Evolutionary conservation across 2,329 filamentous ascomycete genomes (phyloP), one percentile per base, ranked within the genome.

Genomic region (Ophiostoma triangulosporum): DNA sequence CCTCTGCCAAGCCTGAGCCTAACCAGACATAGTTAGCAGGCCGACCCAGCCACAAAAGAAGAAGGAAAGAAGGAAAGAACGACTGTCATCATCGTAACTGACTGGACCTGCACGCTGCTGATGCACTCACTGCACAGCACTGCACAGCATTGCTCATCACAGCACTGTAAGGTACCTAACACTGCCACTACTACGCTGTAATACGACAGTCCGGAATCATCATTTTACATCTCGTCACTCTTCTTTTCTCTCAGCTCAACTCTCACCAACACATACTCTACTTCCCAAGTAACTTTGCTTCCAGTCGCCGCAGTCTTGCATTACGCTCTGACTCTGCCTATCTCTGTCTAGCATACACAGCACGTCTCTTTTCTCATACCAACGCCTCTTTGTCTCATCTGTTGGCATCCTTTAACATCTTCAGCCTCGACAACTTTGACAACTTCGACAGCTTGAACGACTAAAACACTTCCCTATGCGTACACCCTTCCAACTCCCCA

Each of bases 1-100:
- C 46, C 46, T 48, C 46, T 48, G 46, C 46, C 46, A 48, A 48
- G 46, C 26, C 46, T 17, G n/a, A 14, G 46, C 43, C 24, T 27
- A 29, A 12, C 43, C 20, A 22, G 38, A 45, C 22, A 22, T 15
- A 22, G 43, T 24, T 27, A 27, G 7, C 24, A 27, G 24, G 17
- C 27, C 43, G 27, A 29, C 46, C 46, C 46, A 48, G 46, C 46
- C 46, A 48, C 46, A 48, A 17, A 31, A 33, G 27, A 32, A 22
- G 17, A 46, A 33, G 15, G 31, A 29, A 46, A 46, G 24, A 17
- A 29, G 43, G 43, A 46, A 46, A 46, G 43, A 46, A 29, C 43
- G 24, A 31, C 43, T 15, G 43, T 46, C 43, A 46, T 46, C 43
- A 45, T 45, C 40, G 6, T 27, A 14, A 27, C 29, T 15, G 40